These are phyloP conservation scores for Rosa persica DNA, from an alignment of 306 rosid species.

Conservation along the genomic window DNA sequence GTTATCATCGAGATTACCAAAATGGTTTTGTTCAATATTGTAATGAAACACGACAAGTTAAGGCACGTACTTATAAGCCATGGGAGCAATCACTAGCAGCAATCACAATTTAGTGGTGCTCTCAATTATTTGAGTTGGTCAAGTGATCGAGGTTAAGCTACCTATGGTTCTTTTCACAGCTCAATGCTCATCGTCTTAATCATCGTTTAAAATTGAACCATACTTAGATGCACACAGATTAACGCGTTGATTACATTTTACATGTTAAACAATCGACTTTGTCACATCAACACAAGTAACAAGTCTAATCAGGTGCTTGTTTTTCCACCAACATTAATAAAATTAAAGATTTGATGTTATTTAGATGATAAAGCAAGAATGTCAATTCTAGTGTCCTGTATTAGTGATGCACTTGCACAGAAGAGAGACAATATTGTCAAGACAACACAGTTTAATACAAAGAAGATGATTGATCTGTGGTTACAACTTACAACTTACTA, in stretches of 20 bases:
- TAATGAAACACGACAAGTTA: constrained; percentile 9
- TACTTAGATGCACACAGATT: background rate
- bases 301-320: background rate
- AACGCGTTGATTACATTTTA: background rate
- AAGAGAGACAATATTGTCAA: background rate
- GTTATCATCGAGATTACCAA: constrained; percentile 31
- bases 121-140: constrained; percentile 30
- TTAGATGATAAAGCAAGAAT: background rate
- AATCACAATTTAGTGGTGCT: constrained; percentile 8
- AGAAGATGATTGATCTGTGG: no score
- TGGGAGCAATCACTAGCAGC: constrained; percentile 16
- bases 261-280: background rate
- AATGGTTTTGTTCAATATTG: constrained; percentile 14
- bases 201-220: background rate
- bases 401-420: background rate
- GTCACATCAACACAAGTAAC: background rate
- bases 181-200: constrained; percentile 12
- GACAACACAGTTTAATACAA: background rate
- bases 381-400: background rate
- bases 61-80: constrained; percentile 2
- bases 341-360: no score
- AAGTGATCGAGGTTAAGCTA: constrained; percentile 14
- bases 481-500: no score
- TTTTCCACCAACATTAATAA: background rate
- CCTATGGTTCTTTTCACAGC: background rate